Evolutionary conservation across 371 early-diverging fungal species (phyloP).

Genomic region (Basidiobolus meristosporus): DNA sequence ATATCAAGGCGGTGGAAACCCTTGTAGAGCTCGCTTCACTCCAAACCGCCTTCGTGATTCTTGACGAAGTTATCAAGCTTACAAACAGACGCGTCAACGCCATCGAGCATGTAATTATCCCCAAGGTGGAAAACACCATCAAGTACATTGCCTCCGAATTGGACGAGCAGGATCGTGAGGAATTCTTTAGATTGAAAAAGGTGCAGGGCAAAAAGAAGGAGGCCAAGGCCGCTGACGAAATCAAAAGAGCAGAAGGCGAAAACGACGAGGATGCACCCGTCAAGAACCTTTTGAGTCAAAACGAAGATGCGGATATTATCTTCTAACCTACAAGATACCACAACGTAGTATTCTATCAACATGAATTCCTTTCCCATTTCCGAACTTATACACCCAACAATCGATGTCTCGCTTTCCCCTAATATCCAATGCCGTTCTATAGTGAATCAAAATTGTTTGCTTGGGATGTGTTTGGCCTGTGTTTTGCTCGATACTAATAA

Average conservation of each 20-base stretch:
- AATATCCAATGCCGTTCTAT: no score
- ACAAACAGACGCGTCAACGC: slow-evolving; percentile 99
- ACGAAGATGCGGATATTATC: slow-evolving; percentile 41
- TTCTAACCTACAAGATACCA: slow-evolving; percentile 9
- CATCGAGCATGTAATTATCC: slow-evolving; percentile 97
- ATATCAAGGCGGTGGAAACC: slow-evolving; percentile 80
- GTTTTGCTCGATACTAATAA: no score
- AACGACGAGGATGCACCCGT: slow-evolving; percentile 14
- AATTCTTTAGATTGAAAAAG: slow-evolving; percentile 97
- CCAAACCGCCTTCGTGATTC: slow-evolving; percentile 83
- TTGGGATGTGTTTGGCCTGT: no score
- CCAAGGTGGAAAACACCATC: slow-evolving; percentile 96
- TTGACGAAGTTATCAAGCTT: slow-evolving; percentile 96
- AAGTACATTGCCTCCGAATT: slow-evolving; percentile 93
- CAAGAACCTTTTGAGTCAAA: slow-evolving; percentile 17
- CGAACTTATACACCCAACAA: no score
- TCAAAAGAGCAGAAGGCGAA: neutral
- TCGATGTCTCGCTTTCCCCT: no score
- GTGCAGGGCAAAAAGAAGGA: slow-evolving; percentile 96
- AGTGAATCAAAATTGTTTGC: no score
- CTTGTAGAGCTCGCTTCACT: slow-evolving; percentile 92
- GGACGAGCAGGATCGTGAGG: slow-evolving; percentile 99
- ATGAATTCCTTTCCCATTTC: no score
- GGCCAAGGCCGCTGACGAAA: slow-evolving; percentile 27
- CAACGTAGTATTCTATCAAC: no score